phyloP scores from a whole-genome alignment of 768 basidiomycete genomes.

The Lactarius indigo region DNA sequence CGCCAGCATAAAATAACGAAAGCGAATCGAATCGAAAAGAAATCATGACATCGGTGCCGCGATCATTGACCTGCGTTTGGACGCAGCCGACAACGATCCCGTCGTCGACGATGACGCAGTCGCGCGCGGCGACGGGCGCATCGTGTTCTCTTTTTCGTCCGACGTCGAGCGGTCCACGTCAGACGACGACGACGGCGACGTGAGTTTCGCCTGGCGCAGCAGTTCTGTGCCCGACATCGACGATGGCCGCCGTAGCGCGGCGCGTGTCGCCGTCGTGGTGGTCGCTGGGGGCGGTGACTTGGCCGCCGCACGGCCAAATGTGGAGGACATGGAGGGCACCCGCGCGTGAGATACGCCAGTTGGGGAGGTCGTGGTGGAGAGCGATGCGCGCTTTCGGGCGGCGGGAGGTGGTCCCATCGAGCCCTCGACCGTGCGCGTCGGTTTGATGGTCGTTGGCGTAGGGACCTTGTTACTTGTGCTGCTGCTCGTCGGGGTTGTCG shows the following conservation, averaged over 20 bases:
- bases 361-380: constrained; percentile 18
- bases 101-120: not conserved
- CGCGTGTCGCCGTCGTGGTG: not conserved
- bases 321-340: constrained; percentile 13
- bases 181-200: not conserved
- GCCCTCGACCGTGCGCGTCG: constrained; percentile 12
- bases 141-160: constrained; percentile 21
- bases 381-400: constrained; percentile 13
- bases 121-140: constrained; percentile 5
- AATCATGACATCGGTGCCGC: constrained; percentile 15
- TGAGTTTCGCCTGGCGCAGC: constrained; percentile 17
- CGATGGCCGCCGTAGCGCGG: constrained; percentile 8
- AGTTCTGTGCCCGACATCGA: constrained; percentile 24
- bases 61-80: constrained; percentile 21
- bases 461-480: not conserved
- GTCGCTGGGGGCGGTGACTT: constrained; percentile 12
- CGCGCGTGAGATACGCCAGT: constrained; percentile 3
- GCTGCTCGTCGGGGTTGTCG: constrained; percentile 18
- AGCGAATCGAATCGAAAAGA: not conserved
- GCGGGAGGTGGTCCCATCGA: constrained; percentile 19
- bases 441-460: constrained; percentile 20
- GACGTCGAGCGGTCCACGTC: constrained; percentile 14
- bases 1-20: not conserved
- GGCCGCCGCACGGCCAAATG: constrained; percentile 15
- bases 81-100: constrained; percentile 10